A percentile compares a stretch with the other conserved stretches of the same genome.
phyloP scores from a whole-genome alignment of 2,329 filamentous ascomycete species.

The Nemania sp. region DNA sequence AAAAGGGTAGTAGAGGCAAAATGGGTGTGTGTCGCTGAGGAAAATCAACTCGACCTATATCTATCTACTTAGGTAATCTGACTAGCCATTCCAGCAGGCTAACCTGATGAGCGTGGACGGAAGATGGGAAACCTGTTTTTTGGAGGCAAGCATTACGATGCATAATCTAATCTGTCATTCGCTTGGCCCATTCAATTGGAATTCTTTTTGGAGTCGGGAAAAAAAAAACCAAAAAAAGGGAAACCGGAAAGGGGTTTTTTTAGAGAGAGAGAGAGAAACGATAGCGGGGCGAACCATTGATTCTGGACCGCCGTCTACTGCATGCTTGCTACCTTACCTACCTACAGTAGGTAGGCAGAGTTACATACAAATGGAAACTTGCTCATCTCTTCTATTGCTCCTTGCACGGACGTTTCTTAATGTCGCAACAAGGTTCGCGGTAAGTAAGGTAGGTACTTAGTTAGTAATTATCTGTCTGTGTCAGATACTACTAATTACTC shows the following conservation, averaged over 20 bases:
- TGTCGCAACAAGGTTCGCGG: too few relatives aligned
- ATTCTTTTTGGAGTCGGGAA: constrained; percentile 11
- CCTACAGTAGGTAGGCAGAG: too few relatives aligned
- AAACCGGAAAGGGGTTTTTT: constrained; percentile 17
- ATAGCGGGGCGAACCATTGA: constrained; percentile 21
- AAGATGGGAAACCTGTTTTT: background rate
- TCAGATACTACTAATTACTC: too few relatives aligned
- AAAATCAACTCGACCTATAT: background rate
- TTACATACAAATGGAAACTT: constrained; percentile 19
- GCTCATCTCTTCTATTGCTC: constrained; percentile 14
- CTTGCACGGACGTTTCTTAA: too few relatives aligned
- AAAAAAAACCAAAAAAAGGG: constrained; percentile 5
- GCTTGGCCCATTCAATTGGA: constrained; percentile 15
- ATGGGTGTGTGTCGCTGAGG: background rate
- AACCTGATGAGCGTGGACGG: background rate
- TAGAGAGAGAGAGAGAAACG: constrained; percentile 16
- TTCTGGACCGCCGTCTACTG: constrained; percentile 8
- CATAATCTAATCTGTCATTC: constrained; percentile 18
- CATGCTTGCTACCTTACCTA: too few relatives aligned
- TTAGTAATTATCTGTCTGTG: too few relatives aligned
- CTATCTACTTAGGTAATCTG: too few relatives aligned
- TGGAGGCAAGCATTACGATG: constrained; percentile 7
- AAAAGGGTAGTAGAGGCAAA: background rate
- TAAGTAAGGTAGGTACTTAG: too few relatives aligned
- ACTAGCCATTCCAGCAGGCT: background rate